phyloP scores from a whole-genome alignment of 371 early-diverging fungal species.

The Apophysomyces elegans region DNA sequence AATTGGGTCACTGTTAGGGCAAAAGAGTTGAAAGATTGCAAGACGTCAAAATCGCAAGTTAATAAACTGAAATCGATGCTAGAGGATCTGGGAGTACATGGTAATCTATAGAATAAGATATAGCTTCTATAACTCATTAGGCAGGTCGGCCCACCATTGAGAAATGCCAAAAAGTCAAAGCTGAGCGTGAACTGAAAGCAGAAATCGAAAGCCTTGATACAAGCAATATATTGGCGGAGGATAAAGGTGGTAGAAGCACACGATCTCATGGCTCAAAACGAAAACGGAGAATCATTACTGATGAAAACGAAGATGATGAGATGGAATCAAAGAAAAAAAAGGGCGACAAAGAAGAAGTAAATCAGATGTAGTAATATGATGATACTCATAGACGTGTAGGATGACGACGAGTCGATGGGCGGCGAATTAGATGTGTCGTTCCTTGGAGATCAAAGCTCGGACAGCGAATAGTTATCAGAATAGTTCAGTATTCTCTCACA shows the following conservation, averaged over 20 bases:
- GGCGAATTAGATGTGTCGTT: slow-evolving; percentile 29
- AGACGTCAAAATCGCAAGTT: slow-evolving; percentile 19
- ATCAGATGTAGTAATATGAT: too few species aligned
- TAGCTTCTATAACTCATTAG: slow-evolving; percentile 15
- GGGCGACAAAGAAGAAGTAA: neutral
- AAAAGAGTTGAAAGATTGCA: slow-evolving; percentile 37
- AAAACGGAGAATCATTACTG: slow-evolving; percentile 17
- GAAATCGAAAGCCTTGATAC: slow-evolving; percentile 46
- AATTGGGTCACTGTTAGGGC: slow-evolving; percentile 20
- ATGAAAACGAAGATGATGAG: slow-evolving; percentile 31
- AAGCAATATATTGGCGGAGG: slow-evolving; percentile 33
- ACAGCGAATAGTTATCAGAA: slow-evolving; percentile 21
- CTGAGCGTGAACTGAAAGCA: slow-evolving; percentile 41
- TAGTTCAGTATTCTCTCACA: too few species aligned
- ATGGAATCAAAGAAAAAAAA: slow-evolving; percentile 18
- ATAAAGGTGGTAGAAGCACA: slow-evolving; percentile 12
- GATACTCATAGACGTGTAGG: neutral
- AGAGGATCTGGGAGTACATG: slow-evolving; percentile 25
- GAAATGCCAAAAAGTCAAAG: slow-evolving; percentile 48
- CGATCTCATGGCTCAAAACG: slow-evolving; percentile 16
- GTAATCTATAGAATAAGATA: slow-evolving; percentile 9
- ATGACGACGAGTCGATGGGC: neutral
- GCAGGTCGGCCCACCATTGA: slow-evolving; percentile 43
- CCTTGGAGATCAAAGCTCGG: slow-evolving; percentile 36
- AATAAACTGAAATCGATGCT: slow-evolving; percentile 17